These are phyloP conservation scores for Kalaharituber pfeilii DNA, from an alignment of 2,329 filamentous ascomycete species.

Conservation along the genomic window DNA sequence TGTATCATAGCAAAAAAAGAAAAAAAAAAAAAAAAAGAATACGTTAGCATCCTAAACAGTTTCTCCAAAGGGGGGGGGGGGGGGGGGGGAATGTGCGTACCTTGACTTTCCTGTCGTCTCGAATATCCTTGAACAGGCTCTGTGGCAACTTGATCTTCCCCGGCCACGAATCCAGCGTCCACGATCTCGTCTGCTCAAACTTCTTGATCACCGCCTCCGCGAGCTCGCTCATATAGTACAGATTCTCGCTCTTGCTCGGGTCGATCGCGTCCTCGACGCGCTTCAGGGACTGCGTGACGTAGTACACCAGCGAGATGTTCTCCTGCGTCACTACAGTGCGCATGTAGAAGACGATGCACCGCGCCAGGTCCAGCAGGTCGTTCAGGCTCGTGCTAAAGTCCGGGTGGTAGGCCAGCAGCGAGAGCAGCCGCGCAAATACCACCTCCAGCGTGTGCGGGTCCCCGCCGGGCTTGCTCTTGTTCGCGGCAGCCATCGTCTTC, in stretches of 20 bases:
- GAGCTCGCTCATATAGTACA: slow-evolving; percentile 79
- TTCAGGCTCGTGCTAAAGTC: slow-evolving; percentile 49
- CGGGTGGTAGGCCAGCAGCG: slow-evolving; percentile 80
- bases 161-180: slow-evolving; percentile 69
- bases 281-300: slow-evolving; percentile 84
- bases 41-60: slow-evolving; percentile 9
- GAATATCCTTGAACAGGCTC: slow-evolving; percentile 43
- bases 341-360: slow-evolving; percentile 82
- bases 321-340: slow-evolving; percentile 65
- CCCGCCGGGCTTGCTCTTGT: slow-evolving; percentile 24
- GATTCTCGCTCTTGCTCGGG: slow-evolving; percentile 42
- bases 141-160: slow-evolving; percentile 65
- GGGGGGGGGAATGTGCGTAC: slow-evolving; percentile 9
- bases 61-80: slow-evolving; percentile 9
- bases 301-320: slow-evolving; percentile 76
- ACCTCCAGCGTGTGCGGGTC: slow-evolving; percentile 52
- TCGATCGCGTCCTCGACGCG: slow-evolving; percentile 66
- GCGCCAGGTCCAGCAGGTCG: slow-evolving; percentile 63
- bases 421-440: slow-evolving; percentile 64
- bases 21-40: too few species aligned
- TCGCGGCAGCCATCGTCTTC: slow-evolving; percentile 38
- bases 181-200: slow-evolving; percentile 64
- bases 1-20: neutral
- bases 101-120: slow-evolving; percentile 7
- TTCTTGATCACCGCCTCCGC: slow-evolving; percentile 64